Percentiles rank a stretch among this genome's conserved stretches.
These are phyloP conservation scores for Gnomoniopsis sp. DNA, from an alignment of 2,329 filamentous ascomycete genomes.

Conservation along the genomic window DNA sequence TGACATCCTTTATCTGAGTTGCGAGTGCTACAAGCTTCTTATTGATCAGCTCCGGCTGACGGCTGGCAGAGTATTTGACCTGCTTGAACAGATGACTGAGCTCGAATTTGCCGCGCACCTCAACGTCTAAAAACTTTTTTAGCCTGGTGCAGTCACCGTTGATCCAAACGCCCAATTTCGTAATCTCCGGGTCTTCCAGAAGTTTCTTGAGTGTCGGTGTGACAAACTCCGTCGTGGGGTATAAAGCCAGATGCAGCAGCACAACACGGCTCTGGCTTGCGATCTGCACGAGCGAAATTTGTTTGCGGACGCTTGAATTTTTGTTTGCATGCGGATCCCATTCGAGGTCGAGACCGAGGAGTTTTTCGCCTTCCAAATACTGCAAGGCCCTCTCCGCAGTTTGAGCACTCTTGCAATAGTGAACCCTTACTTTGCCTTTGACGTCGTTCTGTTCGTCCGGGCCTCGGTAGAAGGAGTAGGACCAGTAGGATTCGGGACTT, in stretches of 20 bases:
- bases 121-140: conserved; percentile 60
- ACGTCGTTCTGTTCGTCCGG: conserved; percentile 33
- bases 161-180: conserved; percentile 76
- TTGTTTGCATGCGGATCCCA: conserved; percentile 60
- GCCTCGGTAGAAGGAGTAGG: conserved; percentile 63
- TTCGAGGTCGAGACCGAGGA: conserved; percentile 89
- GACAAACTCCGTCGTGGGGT: conserved; percentile 55
- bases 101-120: conserved; percentile 69
- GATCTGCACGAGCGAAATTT: conserved; percentile 80
- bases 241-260: conserved; percentile 76
- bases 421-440: conserved; percentile 57
- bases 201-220: conserved; percentile 67
- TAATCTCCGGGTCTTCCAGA: conserved; percentile 66
- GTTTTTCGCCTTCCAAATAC: conserved; percentile 64
- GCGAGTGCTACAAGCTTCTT: conserved; percentile 64
- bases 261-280: conserved; percentile 73
- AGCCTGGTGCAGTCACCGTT: conserved; percentile 68
- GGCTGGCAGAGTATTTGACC: conserved; percentile 60
- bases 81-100: conserved; percentile 79
- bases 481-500: conserved; percentile 60
- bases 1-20: conserved; percentile 64
- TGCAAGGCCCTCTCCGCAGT: conserved; percentile 65
- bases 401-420: conserved; percentile 71
- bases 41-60: conserved; percentile 57
- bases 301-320: conserved; percentile 53